Base-by-base conservation (phyloP, 2,329 filamentous ascomycete genomes). In the Colletotrichum ledebouriae region DNA sequence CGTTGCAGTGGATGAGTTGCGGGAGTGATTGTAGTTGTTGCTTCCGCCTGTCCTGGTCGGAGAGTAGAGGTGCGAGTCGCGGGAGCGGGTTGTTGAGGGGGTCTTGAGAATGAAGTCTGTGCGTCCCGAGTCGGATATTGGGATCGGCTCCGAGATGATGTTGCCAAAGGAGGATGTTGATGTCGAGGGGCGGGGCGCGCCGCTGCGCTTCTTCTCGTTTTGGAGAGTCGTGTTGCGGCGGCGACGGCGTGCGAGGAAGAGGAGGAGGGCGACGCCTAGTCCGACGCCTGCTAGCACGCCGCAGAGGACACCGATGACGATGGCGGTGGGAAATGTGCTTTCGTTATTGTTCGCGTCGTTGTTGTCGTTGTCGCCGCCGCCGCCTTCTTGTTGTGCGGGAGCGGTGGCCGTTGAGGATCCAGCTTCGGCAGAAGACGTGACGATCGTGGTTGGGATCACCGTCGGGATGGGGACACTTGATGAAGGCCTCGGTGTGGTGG, bases 131-230 rank as follows among this genome's bases (percentile, higher is more conserved):
- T 80, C 77, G 22, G 77, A 73, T 62, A 79, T 75, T 53, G 85
- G 78, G 65, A 90, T 82, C 67, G 90, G 82, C 73, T 89, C 84
- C 70, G 86, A 89, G 72, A 90, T 85, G 53, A 86, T 82, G 72
- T 84, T 84, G 69, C 82, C 80, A 61, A 83, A 84, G 4, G 78
- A 80, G 29, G 81, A 81, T 6, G 76, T 77, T 0, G 77, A 78
- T 11, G 72, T 75, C 9, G 75, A 69, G 75, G 55, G 75, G 65
- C 44, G 70, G 71, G 37, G 57, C 41, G 29, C 60, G 34, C 15
- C 65, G 53, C 42, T 64, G 49, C 53, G 71, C 63, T 76, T 67
- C 71, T 73, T 66, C 65, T 71, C 53, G 52, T 71, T 57, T 59
- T 37, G 20, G 39, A 63, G n/a, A 55, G 62, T 29, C 12, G 20